Conservation (phyloP, 2,329 filamentous ascomycete genomes). For the Pyricularia pennisetigena region DNA sequence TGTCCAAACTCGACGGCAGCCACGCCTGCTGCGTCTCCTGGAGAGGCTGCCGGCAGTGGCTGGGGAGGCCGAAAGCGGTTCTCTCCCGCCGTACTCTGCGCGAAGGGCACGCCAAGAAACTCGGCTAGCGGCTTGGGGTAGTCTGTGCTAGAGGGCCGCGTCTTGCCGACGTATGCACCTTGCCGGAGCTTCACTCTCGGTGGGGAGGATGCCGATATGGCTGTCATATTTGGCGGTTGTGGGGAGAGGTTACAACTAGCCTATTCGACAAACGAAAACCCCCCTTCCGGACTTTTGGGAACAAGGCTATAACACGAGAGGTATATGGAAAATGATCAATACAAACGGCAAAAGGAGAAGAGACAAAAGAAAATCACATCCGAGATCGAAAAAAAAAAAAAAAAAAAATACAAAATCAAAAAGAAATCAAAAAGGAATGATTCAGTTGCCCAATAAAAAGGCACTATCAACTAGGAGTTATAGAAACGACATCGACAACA, state of each 20-base stretch:
- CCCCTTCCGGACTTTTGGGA: neutral
- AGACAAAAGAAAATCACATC: neutral
- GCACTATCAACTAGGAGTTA: neutral
- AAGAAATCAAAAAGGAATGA: neutral
- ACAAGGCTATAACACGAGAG: neutral
- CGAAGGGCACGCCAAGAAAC: constrained; percentile 41
- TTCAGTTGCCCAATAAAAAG: neutral
- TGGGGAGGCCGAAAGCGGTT: constrained; percentile 35
- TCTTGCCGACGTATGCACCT: constrained; percentile 27
- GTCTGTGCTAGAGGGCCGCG: neutral
- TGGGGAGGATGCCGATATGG: neutral
- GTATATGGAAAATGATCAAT: neutral
- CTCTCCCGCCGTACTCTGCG: constrained; percentile 25
- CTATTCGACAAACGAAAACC: neutral
- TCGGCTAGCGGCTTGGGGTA: constrained; percentile 31
- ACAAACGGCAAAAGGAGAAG: neutral
- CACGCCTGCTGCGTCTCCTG: constrained; percentile 13
- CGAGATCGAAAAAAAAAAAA: neutral
- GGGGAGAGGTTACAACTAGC: neutral
- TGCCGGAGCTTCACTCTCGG: constrained; percentile 22
- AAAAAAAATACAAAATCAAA: neutral
- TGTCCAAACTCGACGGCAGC: constrained; percentile 26
- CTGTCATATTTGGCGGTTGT: neutral
- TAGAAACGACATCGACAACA: neutral
- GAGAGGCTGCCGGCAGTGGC: constrained; percentile 15